phyloP scores from a whole-genome alignment of 305 asterid genomes.

The Andrographis paniculata region DNA sequence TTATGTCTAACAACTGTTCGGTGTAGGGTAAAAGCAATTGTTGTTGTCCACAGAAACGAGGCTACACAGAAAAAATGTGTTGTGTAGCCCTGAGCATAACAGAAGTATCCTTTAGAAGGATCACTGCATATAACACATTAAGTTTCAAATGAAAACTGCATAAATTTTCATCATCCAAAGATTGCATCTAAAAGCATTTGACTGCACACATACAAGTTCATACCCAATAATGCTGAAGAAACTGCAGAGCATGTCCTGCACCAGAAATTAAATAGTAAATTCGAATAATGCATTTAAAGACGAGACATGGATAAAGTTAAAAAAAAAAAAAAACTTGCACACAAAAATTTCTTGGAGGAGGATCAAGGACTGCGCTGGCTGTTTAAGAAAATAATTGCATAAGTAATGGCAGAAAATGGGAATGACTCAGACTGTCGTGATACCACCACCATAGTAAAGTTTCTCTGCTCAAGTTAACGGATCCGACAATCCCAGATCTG shows the following conservation, averaged over 20 bases:
- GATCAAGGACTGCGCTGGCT: no score
- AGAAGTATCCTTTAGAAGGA: conserved; percentile 90
- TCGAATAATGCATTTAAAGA: conserved; percentile 11
- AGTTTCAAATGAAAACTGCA: background rate
- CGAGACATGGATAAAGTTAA: background rate
- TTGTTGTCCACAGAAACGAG: conserved; percentile 92
- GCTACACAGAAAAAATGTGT: conserved; percentile 99
- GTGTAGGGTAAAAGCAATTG: conserved; percentile 93
- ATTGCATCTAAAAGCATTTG: background rate
- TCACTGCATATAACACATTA: conserved; percentile 46
- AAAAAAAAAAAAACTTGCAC: conserved; percentile 3
- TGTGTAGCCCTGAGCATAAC: conserved; percentile 94
- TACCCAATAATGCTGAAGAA: conserved; percentile 97
- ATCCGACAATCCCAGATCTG: no score
- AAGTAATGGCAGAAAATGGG: no score
- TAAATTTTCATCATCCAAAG: background rate
- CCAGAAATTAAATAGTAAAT: conserved; percentile 15
- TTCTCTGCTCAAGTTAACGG: no score
- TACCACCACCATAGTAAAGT: no score
- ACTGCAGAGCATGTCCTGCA: conserved; percentile 98
- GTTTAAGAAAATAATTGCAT: no score
- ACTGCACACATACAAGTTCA: conserved; percentile 10
- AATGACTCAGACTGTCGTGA: no score
- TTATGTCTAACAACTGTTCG: conserved; percentile 97
- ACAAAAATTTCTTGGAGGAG: no score